Base-by-base conservation (phyloP, 345 rosid species). In the Moricandia arvensis region DNA sequence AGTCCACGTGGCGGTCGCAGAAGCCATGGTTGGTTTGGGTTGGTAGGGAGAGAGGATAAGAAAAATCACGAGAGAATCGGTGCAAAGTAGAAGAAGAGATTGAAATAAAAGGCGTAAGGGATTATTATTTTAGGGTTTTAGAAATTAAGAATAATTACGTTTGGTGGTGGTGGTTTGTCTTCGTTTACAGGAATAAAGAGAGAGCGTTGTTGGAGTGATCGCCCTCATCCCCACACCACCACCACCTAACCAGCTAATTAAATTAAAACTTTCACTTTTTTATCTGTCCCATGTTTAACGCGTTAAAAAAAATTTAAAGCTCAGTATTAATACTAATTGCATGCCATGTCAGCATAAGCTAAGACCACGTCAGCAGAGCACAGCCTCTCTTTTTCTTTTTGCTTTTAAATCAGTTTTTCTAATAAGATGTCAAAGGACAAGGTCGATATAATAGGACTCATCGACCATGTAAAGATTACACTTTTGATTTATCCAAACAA, bases 1-100 rank as follows among this genome's bases (percentile, higher is more conserved):
- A 5, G 88, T 72, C 79, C 87, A 85, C 79, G 87, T 72, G 74
- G 85, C 83, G 6, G 85, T 65, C 66, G 85, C 73, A 8, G 87
- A 83, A 64, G 88, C 86, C 90, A 88, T 87, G 37, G 63, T 43
- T 87, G 37, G 63, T 41, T 49, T 17, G 2, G n/a, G n/a, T n/a
- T 13, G 15, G 38, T 18, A n/a, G 47, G 29, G 2, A 76, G 51
- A 26, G 61, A 41, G 10, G 79, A 74, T 75, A 72, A 74, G 78
- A 67, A 67, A 76, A 47, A 41, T 41, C 49, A 41, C 17, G 62
- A 54, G 41, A 38, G 71, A 62, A 60, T 54, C 12, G 47, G 9
- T 24, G 47, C 60, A 75, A 49, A 31, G 66, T 53, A 59, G 79
- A 68, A 53, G 69, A 49, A 59, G 18, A 59, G 63, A 37, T 11